A percentile compares a stretch with the other conserved stretches of the same genome.
Evolutionary conservation across 176 grass and related monocot genomes (phyloP).

Genomic region (Triticum monococcum): DNA sequence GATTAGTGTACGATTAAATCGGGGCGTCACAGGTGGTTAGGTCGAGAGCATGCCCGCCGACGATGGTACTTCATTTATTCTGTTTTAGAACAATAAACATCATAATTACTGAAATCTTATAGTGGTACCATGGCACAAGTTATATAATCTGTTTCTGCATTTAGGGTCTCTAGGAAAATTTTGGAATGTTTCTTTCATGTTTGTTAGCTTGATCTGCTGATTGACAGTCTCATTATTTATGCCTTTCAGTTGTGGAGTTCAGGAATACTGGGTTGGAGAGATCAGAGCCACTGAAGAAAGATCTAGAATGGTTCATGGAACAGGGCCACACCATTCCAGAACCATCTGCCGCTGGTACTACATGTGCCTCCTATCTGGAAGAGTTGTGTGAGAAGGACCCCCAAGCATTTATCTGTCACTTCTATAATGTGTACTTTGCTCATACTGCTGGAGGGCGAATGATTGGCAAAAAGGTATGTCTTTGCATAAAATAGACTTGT

Average conservation of each 20-base stretch:
- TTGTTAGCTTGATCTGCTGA: background rate
- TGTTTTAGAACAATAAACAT: background rate
- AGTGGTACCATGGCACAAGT: background rate
- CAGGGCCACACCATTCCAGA: slow-evolving; percentile 81
- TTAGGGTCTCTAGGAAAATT: background rate
- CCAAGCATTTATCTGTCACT: slow-evolving; percentile 96
- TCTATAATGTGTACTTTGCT: slow-evolving; percentile 95
- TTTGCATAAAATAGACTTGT: background rate
- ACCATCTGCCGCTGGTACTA: slow-evolving; percentile 60
- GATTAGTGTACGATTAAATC: too few relatives aligned
- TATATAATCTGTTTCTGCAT: background rate
- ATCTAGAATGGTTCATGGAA: slow-evolving; percentile 88
- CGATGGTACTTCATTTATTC: background rate
- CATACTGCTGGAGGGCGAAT: slow-evolving; percentile 93
- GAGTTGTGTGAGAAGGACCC: slow-evolving; percentile 76
- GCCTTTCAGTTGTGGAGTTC: slow-evolving; percentile 75
- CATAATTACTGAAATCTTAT: background rate
- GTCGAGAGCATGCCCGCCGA: too few relatives aligned
- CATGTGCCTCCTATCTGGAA: slow-evolving; percentile 70
- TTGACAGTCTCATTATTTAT: slow-evolving; percentile 18
- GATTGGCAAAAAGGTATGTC: slow-evolving; percentile 83
- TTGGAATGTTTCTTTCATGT: background rate
- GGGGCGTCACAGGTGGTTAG: too few relatives aligned
- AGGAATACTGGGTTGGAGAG: slow-evolving; percentile 91
- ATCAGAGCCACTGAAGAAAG: slow-evolving; percentile 72